Conservation (phyloP, 306 rosid genomes). For the Quercus berberidifolia region DNA sequence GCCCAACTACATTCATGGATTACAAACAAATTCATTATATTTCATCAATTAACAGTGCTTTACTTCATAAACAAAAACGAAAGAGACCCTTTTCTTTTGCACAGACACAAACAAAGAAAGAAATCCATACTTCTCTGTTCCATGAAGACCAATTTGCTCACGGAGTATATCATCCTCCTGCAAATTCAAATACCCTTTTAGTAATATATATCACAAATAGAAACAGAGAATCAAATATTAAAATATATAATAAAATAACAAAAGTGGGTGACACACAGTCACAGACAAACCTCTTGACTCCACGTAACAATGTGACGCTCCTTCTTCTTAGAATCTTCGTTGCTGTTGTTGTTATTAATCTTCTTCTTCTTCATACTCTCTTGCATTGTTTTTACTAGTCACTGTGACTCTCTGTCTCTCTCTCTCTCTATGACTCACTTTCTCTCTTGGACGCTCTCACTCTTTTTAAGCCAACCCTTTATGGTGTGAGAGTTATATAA, state of each 20-base stretch:
- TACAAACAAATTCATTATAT: not conserved
- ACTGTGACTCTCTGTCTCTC: conserved; percentile 22
- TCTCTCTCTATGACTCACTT: conserved; percentile 24
- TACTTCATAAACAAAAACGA: not conserved
- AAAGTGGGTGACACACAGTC: too few relatives aligned
- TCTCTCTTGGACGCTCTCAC: conserved; percentile 68
- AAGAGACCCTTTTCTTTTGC: not conserved
- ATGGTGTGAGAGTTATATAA: conserved; percentile 18
- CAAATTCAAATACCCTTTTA: conserved; percentile 37
- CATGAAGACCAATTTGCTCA: conserved; percentile 73
- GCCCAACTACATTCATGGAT: conserved; percentile 68
- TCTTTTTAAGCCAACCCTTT: conserved; percentile 53
- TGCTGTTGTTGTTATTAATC: conserved; percentile 22
- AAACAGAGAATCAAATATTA: not conserved
- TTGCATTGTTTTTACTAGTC: conserved; percentile 50
- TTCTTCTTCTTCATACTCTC: conserved; percentile 45
- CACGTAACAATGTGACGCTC: conserved; percentile 98
- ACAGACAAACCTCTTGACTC: conserved; percentile 73
- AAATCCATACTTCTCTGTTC: conserved; percentile 81
- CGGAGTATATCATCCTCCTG: conserved; percentile 98
- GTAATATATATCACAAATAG: not conserved
- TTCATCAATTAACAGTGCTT: conserved; percentile 6
- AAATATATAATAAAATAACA: conserved; percentile 1
- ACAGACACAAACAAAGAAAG: conserved; percentile 9
- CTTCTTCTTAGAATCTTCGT: conserved; percentile 94